Conservation (phyloP, 2,329 filamentous ascomycete genomes). For the Plenodomus lindquistii region DNA sequence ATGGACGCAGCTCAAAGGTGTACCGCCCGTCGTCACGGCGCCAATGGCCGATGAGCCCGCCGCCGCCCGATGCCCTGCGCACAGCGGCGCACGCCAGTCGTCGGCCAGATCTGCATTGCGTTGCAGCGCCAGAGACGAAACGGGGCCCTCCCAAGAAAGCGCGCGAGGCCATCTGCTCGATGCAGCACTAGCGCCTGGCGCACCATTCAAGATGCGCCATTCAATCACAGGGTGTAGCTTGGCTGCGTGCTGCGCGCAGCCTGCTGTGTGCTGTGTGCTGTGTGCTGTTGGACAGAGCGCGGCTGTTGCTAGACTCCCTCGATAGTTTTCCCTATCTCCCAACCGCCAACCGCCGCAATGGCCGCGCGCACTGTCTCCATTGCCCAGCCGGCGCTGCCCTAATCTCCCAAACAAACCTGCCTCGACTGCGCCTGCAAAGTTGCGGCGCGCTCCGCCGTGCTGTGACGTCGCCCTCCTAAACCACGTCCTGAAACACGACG, state of each 20-base stretch:
- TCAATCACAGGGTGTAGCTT: neutral
- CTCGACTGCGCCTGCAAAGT: slow-evolving; percentile 3
- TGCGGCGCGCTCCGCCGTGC: slow-evolving; percentile 18
- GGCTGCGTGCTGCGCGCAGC: neutral
- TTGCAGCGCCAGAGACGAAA: too few relatives aligned
- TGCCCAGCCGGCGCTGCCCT: slow-evolving; percentile 1
- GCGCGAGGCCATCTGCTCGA: too few relatives aligned
- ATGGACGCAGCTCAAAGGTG: neutral
- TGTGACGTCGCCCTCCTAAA: slow-evolving; percentile 18
- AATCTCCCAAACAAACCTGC: neutral
- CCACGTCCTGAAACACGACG: slow-evolving; percentile 22
- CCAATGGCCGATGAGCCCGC: neutral
- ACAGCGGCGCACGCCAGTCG: neutral
- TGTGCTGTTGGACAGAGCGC: neutral
- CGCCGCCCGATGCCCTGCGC: neutral
- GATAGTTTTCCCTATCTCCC: neutral
- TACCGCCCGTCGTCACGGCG: too few relatives aligned
- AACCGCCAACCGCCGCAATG: slow-evolving; percentile 8
- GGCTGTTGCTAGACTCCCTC: slow-evolving; percentile 1
- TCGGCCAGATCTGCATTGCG: too few relatives aligned
- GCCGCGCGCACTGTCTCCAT: slow-evolving; percentile 1
- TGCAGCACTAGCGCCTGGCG: too few relatives aligned
- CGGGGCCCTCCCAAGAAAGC: too few relatives aligned
- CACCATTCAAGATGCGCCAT: neutral
- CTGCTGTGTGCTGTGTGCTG: neutral